Base-by-base conservation (phyloP, 768 basidiomycete species). In the Naematelia aurantialba region DNA sequence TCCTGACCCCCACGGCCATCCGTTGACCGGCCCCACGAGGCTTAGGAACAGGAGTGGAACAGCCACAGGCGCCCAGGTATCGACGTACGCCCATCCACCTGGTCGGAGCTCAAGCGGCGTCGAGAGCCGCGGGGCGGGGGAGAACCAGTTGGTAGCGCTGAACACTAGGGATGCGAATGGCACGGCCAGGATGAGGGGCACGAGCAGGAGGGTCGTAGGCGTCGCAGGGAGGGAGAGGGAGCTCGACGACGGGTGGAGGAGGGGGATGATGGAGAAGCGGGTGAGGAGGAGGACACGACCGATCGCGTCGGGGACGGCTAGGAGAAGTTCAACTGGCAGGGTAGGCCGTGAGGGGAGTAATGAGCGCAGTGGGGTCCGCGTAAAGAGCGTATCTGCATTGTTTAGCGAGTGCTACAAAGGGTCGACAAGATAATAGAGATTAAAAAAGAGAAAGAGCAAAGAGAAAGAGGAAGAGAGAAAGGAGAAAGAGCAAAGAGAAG, bases 21-120 rank as follows among this genome's bases (percentile, higher is more conserved):
- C 69, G 21, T 62, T 26, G 72, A 93, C 90, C 1, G 88, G 86
- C 62, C 91, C 89, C 8, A 90, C 91, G 52, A 92, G 81, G 58
- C 85, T 82, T 54, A 91, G 85, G 71, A 89, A 92, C 10, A 92
- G 72, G 0, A 81, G 87, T 11, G 89, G 90, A 66, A 86, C 79
- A 65, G 86, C 78, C 5, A 89, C 86, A 8, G 91, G 89, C 75
- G 84, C 84, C 91, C 91, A 94, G 27, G 91, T 75, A 72, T 94
- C 92, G 0, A 84, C 82, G 22, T 85, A 84, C 45, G 85, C 87
- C 91, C 91, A 94, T 12, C 92, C 92, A 58, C 87, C 87, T 0
- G 89, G 82, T 54, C 81, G 81, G 5, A 96, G 81, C 73, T 93
- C 91, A 0, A 85, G 81, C 1, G 92, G 91, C 0, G 89, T 91